Evolutionary conservation across 2,329 filamentous ascomycete species (phyloP).

Genomic region (Thielaviopsis populi): DNA sequence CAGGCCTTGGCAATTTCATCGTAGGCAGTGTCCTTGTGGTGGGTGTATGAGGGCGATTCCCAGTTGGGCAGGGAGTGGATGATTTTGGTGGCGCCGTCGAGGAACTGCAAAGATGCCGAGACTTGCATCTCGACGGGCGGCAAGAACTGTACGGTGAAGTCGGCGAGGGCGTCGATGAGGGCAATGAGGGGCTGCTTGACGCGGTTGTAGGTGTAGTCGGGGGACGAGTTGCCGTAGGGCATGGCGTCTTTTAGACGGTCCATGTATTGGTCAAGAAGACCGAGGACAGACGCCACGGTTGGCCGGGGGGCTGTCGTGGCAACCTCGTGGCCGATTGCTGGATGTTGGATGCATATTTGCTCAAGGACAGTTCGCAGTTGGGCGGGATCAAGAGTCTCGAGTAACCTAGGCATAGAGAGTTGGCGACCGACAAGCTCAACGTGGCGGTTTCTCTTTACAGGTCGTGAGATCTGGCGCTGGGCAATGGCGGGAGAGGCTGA

Average conservation of each 20-base stretch:
- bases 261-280: constrained; percentile 72
- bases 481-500: constrained; percentile 63
- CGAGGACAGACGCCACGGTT: constrained; percentile 62
- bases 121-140: constrained; percentile 78
- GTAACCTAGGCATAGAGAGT: constrained; percentile 50
- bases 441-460: constrained; percentile 46
- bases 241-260: constrained; percentile 62
- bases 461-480: constrained; percentile 50
- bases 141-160: constrained; percentile 91
- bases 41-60: constrained; percentile 74
- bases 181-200: constrained; percentile 67
- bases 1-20: constrained; percentile 91
- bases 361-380: constrained; percentile 78
- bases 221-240: constrained; percentile 69
- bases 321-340: constrained; percentile 72
- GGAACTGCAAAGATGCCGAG: constrained; percentile 68
- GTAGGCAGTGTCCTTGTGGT: constrained; percentile 90
- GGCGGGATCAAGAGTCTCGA: constrained; percentile 79
- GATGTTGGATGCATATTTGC: constrained; percentile 78
- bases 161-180: constrained; percentile 75
- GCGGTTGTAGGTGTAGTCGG: constrained; percentile 90
- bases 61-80: constrained; percentile 83
- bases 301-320: constrained; percentile 74
- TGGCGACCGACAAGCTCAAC: constrained; percentile 50
- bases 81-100: constrained; percentile 79